These are phyloP conservation scores for Takashimella koratensis DNA, from an alignment of 1,284 basidiomycete species.

Conservation along the genomic window DNA sequence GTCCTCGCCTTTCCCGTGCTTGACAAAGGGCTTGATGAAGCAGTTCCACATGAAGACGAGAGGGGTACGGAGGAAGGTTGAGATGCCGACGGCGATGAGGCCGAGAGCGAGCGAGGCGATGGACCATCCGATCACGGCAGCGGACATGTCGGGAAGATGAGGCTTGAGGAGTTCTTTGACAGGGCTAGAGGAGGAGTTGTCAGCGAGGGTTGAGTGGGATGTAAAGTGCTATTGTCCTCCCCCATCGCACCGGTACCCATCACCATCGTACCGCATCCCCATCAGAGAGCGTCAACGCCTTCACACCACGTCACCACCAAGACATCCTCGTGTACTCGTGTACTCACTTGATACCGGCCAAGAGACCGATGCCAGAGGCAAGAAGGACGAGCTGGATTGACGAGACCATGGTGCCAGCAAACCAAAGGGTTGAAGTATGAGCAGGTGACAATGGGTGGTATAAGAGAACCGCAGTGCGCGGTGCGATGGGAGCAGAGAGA, in stretches of 20 bases:
- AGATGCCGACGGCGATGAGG: slow-evolving; percentile 20
- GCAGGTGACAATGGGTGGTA: too few species aligned
- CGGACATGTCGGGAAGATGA: slow-evolving; percentile 16
- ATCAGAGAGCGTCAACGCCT: background rate
- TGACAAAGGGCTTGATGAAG: slow-evolving; percentile 51
- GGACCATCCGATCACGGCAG: slow-evolving; percentile 22
- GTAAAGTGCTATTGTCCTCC: background rate
- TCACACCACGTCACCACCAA: slow-evolving; percentile 1
- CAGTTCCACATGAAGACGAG: slow-evolving; percentile 49
- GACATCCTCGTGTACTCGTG: slow-evolving; percentile 1
- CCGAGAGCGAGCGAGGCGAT: slow-evolving; percentile 20
- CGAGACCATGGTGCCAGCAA: slow-evolving; percentile 1
- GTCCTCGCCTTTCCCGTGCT: slow-evolving; percentile 15
- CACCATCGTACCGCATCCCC: too few species aligned
- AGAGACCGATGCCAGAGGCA: slow-evolving; percentile 5
- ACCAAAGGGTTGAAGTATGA: too few species aligned
- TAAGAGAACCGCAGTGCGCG: too few species aligned
- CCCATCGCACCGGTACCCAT: too few species aligned
- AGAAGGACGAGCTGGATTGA: slow-evolving; percentile 5
- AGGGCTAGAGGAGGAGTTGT: slow-evolving; percentile 14
- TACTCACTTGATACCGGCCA: slow-evolving; percentile 1
- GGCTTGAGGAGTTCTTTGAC: slow-evolving; percentile 24
- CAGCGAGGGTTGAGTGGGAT: background rate
- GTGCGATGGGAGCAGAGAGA: too few species aligned
- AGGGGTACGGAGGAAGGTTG: slow-evolving; percentile 23